Evolutionary conservation across 2,329 filamentous ascomycete genomes (phyloP), one percentile per base, ranked within the genome.

Genomic region (Paecilomyces niveus): DNA sequence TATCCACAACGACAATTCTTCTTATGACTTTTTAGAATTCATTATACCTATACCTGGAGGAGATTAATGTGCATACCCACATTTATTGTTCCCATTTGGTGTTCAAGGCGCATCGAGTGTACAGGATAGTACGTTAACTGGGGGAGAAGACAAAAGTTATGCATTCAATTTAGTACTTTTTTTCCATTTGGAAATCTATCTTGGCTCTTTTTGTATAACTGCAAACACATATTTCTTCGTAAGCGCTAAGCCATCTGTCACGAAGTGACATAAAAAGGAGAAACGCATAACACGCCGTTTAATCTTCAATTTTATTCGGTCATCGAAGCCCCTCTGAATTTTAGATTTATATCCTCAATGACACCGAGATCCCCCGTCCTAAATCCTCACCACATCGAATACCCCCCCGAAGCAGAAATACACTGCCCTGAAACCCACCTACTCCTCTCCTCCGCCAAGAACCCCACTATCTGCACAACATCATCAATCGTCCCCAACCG

Each of bases 401-500:
- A 67, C 56, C 79, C 83, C 10, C 84, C 84, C 63, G 78, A 82
- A 0, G 80, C 82, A 61, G 77, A 80, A 21, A 87, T 76, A 0
- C 77, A 77, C 69, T 86, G 83, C 13, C 84, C 84, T 1, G 78
- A 79, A 9, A 82, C 70, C 81, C 80, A 83, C 13, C 74, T 61
- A 31, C 75, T 77, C 54, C 80, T 76, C 59, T 77, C 75, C 3
- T 79, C 76, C 15, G 81, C 81, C 58, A 87, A 65, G 72, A 78
- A 85, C 1, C 75, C 79, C 21, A 86, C 83, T 54, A 86, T 75
- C 59, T 79, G 76, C 1, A 82, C 81, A 54, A 87, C 73, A 67
- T 86, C 84, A 50, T 82, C 76, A 3, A 76, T 64, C 11, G 70
- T 81, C 0, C 82, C 85, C 2, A 83, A 60, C 8, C 84, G 69